Base-by-base conservation (phyloP, 2,329 filamentous ascomycete species). In the Ophiostoma himal-ulmi region DNA sequence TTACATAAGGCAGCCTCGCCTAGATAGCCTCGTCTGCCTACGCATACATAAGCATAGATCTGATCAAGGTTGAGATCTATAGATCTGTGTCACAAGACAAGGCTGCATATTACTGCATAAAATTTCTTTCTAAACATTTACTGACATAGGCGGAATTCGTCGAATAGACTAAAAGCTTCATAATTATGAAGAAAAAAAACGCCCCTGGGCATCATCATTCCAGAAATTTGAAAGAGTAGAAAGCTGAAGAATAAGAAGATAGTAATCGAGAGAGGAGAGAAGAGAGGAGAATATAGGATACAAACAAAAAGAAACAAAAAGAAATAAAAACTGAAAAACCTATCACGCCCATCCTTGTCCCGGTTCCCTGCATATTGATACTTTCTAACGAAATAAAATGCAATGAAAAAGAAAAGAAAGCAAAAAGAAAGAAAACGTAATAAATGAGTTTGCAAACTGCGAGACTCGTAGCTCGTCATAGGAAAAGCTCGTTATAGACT, bases 1-100 rank as follows among this genome's bases (percentile, higher is more conserved):
- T 62, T 62, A 62, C 26, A 34, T 62, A 62, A 62, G 57, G 22
- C 36, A 62, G 26, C 26, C 57, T 62, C 68, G 68, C 48, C 48
- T 11, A 5, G 44, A 48, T 13, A 60, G 48, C 48, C 52, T 57
- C 17, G 52, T n/a, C n/a, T 57, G 8, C 52, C 13, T 6, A 14
- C 39, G 39, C 39, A 41, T 14, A 57, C 10, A 8, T 57, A 57
- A 57, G 52, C 52, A 54, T 54, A 54, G 20, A 30, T 26, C 52
- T 44, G 39, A 44, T 44, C 11, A 44, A 44, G 3, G 39, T 17
- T 44, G 39, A 44, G 39, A 44, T 44, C 39, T 44, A 17, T 30
- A 20, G 17, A 7, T 48, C 17, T 60, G 26, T 62, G 26, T 62
- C 13, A 60, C n/a, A 8, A 54, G 20, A 22, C 54, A 60, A 60